These are phyloP conservation scores for Myriosclerotinia duriaeana DNA, from an alignment of 2,329 filamentous ascomycete genomes.

Conservation along the genomic window DNA sequence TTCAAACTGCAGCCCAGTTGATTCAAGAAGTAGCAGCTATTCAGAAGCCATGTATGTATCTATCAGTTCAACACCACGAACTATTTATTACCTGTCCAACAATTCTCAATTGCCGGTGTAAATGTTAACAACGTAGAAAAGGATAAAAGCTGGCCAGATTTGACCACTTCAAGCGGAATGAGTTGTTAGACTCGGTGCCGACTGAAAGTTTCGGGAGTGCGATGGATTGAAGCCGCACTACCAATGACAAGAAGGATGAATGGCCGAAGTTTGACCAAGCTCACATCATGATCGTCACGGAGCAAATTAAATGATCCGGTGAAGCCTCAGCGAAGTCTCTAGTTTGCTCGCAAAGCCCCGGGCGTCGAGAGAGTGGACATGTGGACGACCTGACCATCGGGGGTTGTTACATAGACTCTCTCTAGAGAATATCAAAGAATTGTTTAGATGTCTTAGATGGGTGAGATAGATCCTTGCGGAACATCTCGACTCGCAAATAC, in stretches of 20 bases:
- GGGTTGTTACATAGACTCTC: not conserved
- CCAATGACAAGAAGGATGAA: not conserved
- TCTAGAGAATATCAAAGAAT: not conserved
- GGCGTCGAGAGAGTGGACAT: not conserved
- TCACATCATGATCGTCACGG: slow-evolving; percentile 3
- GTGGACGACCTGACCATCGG: not conserved
- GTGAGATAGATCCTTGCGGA: not conserved
- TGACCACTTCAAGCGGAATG: not conserved
- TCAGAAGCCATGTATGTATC: not conserved
- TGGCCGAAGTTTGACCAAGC: not conserved
- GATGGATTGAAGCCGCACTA: not conserved
- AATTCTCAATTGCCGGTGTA: not conserved
- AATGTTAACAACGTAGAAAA: not conserved
- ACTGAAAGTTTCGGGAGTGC: not conserved
- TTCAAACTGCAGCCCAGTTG: not conserved
- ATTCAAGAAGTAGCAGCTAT: not conserved
- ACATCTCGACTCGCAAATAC: not conserved
- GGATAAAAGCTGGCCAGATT: not conserved
- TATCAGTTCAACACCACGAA: not conserved
- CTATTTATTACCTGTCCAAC: not conserved
- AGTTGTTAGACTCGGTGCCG: not conserved
- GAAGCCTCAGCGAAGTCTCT: slow-evolving; percentile 1
- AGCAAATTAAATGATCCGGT: not conserved
- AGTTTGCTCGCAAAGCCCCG: not conserved
- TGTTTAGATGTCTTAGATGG: not conserved